Evolutionary conservation across 345 rosid genomes (phyloP), one percentile per base, ranked within the genome.

Genomic region (Arabidopsis arenosa): DNA sequence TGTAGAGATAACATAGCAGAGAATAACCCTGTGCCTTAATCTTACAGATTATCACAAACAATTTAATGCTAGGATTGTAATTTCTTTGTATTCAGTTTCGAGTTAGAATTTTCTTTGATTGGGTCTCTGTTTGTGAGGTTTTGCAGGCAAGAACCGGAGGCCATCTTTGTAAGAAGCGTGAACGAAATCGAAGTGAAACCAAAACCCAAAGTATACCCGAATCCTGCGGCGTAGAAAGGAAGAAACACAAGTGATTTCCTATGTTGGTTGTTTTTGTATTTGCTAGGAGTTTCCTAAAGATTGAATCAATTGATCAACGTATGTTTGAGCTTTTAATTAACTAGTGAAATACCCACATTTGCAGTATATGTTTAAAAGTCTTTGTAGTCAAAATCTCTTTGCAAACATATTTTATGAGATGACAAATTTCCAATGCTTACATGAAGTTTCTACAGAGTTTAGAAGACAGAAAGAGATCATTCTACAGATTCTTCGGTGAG

Each of bases 161-260:
- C 98, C n/a, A 92, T 95, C 78, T 92, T 86, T 48, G 85, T 92
- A 18, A 88, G 98, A 45, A 88, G 82, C 63, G 88, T 90, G 70
- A 90, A 90, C 28, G 96, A 95, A 77, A 85, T 92, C 33, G 98
- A 95, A 88, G 98, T 95, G 21, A 90, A 90, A 86, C 99, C 97
- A 6, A 92, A 95, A 72, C 97, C 99, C 5, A 95, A 92, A 77
- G 94, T 83, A 32, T 86, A 86, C 28, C 93, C 97, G 4, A 95
- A 84, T 70, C 86, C 93, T 51, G 93, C 88, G 0, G 93, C 93
- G 6, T 90, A 80, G 57, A 21, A 36, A 43, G 30, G 57, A 69
- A 15, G 72, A 48, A 47, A 30, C 15, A 47, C 51, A 66, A 57
- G 72, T 55, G 15, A 47, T 18, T 51, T 52, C 48, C 14, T 33